A percentile compares a stretch with the other conserved stretches of the same genome.
Conservation (phyloP, 2,329 filamentous ascomycete genomes). For the Neonectria neomacrospora region DNA sequence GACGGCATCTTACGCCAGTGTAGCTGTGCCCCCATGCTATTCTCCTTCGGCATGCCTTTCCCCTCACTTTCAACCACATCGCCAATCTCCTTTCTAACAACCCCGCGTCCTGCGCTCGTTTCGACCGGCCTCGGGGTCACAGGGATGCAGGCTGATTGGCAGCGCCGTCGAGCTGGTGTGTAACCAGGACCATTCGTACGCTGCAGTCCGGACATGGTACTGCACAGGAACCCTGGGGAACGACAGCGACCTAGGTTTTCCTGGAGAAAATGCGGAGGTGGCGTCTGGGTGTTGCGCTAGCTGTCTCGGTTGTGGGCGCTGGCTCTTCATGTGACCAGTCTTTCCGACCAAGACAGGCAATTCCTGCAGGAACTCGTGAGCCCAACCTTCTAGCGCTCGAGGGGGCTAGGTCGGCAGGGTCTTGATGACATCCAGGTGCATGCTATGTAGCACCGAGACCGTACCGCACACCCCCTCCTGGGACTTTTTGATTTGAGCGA, state of each 20-base stretch:
- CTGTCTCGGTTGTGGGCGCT: conserved; percentile 25
- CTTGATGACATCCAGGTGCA: conserved; percentile 1
- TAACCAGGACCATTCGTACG: conserved; percentile 1
- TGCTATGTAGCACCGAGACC: conserved; percentile 2
- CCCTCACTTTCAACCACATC: conserved; percentile 13
- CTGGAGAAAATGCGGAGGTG: conserved; percentile 31
- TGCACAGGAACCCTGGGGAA: background rate
- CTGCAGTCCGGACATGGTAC: background rate
- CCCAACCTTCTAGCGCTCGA: conserved; percentile 4
- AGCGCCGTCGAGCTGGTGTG: conserved; percentile 11
- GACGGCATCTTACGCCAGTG: conserved; percentile 20
- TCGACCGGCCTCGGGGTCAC: conserved; percentile 14
- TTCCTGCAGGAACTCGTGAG: conserved; percentile 34
- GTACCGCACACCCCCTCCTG: background rate
- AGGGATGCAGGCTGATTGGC: conserved; percentile 16
- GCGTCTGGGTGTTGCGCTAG: conserved; percentile 26
- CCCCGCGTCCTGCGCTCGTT: conserved; percentile 15
- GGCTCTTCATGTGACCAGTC: conserved; percentile 27
- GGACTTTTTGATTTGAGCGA: background rate
- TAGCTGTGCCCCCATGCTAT: conserved; percentile 19
- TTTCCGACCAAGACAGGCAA: conserved; percentile 11
- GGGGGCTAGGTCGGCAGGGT: background rate
- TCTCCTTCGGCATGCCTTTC: conserved; percentile 10
- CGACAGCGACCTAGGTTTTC: conserved; percentile 10
- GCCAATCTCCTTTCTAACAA: conserved; percentile 13